A percentile compares a stretch with the other conserved stretches of the same genome.
Conservation (phyloP, 371 early-diverging fungal species). For the Saksenaea vasiformis region DNA sequence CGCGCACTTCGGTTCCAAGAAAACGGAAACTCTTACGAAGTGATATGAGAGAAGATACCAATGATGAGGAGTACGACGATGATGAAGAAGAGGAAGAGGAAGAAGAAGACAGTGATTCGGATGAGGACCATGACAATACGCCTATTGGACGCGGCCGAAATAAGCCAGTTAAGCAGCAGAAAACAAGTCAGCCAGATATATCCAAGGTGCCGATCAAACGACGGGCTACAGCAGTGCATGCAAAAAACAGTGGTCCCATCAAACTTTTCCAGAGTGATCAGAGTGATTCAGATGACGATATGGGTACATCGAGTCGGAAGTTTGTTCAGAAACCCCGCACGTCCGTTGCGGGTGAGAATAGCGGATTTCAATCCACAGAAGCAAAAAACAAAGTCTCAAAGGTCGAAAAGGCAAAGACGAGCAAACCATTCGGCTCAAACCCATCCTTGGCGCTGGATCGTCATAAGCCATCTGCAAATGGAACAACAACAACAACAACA, state of each 20-base stretch:
- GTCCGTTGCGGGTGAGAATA: not conserved
- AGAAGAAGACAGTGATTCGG: conserved; percentile 1
- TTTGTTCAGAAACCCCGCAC: not conserved
- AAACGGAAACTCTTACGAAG: conserved; percentile 5
- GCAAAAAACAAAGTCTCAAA: not conserved
- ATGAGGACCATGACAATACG: conserved; percentile 5
- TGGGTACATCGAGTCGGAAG: conserved; percentile 1
- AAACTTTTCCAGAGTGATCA: conserved; percentile 20
- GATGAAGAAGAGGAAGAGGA: conserved; percentile 13
- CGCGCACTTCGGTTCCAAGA: not conserved
- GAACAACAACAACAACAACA: not conserved
- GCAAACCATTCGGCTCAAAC: not conserved
- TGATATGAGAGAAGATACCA: conserved; percentile 5
- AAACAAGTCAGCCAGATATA: not conserved
- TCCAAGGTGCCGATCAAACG: conserved; percentile 6
- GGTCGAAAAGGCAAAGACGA: not conserved
- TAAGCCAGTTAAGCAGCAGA: not conserved
- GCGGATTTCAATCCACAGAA: not conserved
- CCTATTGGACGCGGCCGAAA: not conserved
- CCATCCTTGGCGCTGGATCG: conserved; percentile 3
- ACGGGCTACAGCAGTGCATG: conserved; percentile 9
- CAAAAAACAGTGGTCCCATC: conserved; percentile 9
- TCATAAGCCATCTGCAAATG: not conserved
- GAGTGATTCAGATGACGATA: conserved; percentile 20
- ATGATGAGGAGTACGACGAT: conserved; percentile 15